Evolutionary conservation across 1,284 basidiomycete genomes (phyloP).

Genomic region (Microbotryomycetes sp.): DNA sequence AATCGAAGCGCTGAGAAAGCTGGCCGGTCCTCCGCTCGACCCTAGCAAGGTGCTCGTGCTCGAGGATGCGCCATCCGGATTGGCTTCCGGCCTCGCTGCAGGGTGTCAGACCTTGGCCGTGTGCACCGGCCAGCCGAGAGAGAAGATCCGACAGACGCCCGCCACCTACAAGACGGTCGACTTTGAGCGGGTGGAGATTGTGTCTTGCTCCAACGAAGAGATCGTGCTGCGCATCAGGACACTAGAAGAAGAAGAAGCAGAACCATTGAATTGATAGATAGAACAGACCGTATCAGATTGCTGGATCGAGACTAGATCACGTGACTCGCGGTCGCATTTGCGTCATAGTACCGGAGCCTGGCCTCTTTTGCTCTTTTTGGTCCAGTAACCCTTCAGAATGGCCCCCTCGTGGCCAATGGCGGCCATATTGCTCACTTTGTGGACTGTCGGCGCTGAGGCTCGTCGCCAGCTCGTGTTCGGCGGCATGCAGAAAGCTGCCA

Average conservation of each 20-base stretch:
- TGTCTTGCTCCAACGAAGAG: slow-evolving; percentile 9
- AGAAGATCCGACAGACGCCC: slow-evolving; percentile 17
- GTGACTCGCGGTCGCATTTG: too few species aligned
- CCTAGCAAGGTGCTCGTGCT: slow-evolving; percentile 41
- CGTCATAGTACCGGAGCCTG: too few species aligned
- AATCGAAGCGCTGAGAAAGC: slow-evolving; percentile 38
- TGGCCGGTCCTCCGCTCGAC: slow-evolving; percentile 9
- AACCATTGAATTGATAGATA: neutral
- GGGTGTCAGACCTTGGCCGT: slow-evolving; percentile 57
- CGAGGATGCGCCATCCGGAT: slow-evolving; percentile 74
- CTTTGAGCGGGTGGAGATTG: slow-evolving; percentile 24
- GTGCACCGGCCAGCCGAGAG: slow-evolving; percentile 61
- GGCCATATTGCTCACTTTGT: too few species aligned
- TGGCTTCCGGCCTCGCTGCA: slow-evolving; percentile 64
- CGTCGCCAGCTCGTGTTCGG: too few species aligned
- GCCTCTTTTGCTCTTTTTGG: too few species aligned
- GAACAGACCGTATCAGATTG: too few species aligned
- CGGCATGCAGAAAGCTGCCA: too few species aligned
- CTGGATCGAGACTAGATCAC: too few species aligned
- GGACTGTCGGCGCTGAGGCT: too few species aligned
- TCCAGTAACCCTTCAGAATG: too few species aligned
- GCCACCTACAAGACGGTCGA: slow-evolving; percentile 25
- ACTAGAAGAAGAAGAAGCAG: slow-evolving; percentile 26
- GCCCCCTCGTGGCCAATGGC: too few species aligned
- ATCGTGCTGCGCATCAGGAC: slow-evolving; percentile 22